Percentiles rank a stretch among this genome's conserved stretches.
Conservation (phyloP, 2,329 filamentous ascomycete genomes). For the Aspergillus pseudoglaucus region DNA sequence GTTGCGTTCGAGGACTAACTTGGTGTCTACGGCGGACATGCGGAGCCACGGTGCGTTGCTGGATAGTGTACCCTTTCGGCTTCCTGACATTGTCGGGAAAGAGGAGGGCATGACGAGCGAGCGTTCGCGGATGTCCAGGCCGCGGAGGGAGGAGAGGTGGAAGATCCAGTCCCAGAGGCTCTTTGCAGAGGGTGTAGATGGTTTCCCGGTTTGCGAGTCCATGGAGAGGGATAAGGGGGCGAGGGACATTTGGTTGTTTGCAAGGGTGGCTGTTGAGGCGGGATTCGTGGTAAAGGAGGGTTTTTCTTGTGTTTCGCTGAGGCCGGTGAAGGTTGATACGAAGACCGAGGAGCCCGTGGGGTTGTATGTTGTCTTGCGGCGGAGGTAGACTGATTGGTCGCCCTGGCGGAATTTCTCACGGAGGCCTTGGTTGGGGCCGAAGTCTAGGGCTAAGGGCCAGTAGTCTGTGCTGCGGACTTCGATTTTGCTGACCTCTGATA, state of each 20-base stretch:
- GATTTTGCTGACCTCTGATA: slow-evolving; percentile 31
- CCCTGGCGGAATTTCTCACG: slow-evolving; percentile 55
- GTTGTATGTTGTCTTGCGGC: slow-evolving; percentile 62
- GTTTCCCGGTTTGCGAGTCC: slow-evolving; percentile 13
- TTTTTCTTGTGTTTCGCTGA: slow-evolving; percentile 55
- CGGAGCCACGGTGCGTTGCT: slow-evolving; percentile 46
- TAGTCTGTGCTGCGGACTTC: slow-evolving; percentile 51
- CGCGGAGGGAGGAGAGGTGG: slow-evolving; percentile 48
- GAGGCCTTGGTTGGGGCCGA: slow-evolving; percentile 57
- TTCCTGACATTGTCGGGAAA: slow-evolving; percentile 15
- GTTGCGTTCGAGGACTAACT: slow-evolving; percentile 58
- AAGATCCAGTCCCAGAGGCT: slow-evolving; percentile 70
- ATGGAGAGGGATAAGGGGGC: slow-evolving; percentile 18
- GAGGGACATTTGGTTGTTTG: slow-evolving; percentile 19
- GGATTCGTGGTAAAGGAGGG: slow-evolving; percentile 22
- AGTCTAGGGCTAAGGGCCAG: slow-evolving; percentile 77
- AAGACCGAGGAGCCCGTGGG: slow-evolving; percentile 57
- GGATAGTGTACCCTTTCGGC: slow-evolving; percentile 17
- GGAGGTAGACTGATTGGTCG: slow-evolving; percentile 68
- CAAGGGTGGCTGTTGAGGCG: not conserved
- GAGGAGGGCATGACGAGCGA: slow-evolving; percentile 51
- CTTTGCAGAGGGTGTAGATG: slow-evolving; percentile 25
- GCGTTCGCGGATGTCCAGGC: slow-evolving; percentile 60
- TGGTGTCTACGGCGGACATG: slow-evolving; percentile 62
- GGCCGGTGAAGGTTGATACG: slow-evolving; percentile 64